Conservation (phyloP, 371 early-diverging fungal species). For the Rhizopus sp. region DNA sequence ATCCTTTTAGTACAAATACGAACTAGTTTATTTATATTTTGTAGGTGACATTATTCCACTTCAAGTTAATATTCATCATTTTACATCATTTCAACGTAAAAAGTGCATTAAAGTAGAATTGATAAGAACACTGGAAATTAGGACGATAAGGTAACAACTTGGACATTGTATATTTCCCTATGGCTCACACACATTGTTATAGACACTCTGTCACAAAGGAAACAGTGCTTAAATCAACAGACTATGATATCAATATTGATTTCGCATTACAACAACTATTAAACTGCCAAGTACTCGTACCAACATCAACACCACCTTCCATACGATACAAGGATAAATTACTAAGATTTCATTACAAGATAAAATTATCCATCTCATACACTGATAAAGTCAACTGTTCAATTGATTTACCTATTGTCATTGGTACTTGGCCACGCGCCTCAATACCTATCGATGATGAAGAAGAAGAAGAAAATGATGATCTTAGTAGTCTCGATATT, state of each 20-base stretch:
- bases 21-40: background rate
- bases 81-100: conserved; percentile 30
- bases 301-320: conserved; percentile 51
- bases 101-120: conserved; percentile 36
- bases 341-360: conserved; percentile 42
- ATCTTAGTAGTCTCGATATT: conserved; percentile 6
- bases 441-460: conserved; percentile 52
- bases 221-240: conserved; percentile 13
- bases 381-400: conserved; percentile 8
- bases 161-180: no score
- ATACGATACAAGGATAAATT: conserved; percentile 40
- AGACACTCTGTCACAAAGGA: conserved; percentile 25
- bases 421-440: conserved; percentile 53
- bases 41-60: conserved; percentile 48
- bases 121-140: conserved; percentile 38
- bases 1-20: background rate
- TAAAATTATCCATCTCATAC: conserved; percentile 24
- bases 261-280: conserved; percentile 24
- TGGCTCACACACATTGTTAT: background rate
- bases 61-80: conserved; percentile 33
- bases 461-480: conserved; percentile 24
- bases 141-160: conserved; percentile 23
- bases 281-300: conserved; percentile 36
- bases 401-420: conserved; percentile 42
- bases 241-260: conserved; percentile 13